These are phyloP conservation scores for Blastobotrys aristatus DNA, from an alignment of 1,139 yeast species.

Conservation along the genomic window DNA sequence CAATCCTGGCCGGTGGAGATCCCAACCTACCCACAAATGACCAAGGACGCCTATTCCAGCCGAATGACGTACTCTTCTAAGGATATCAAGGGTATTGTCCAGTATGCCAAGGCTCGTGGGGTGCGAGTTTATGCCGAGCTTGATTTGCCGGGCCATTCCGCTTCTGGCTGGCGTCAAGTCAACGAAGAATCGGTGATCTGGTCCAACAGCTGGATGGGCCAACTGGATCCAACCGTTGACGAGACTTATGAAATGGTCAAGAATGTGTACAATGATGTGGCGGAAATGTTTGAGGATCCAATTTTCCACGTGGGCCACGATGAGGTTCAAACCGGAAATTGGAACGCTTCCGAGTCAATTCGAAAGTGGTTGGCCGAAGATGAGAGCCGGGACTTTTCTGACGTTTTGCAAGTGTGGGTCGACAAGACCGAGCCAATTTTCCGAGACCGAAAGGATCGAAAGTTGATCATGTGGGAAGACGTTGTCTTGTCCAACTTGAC, in stretches of 20 bases:
- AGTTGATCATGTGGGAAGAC: constrained; percentile 48
- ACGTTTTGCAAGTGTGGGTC: constrained; percentile 41
- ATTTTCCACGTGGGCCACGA: constrained; percentile 47
- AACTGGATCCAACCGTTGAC: constrained; percentile 39
- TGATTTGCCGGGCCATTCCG: constrained; percentile 47
- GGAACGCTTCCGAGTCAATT: constrained; percentile 33
- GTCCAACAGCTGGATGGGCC: constrained; percentile 45
- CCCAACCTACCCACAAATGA: constrained; percentile 40
- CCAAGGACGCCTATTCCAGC: constrained; percentile 40
- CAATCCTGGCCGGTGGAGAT: constrained; percentile 46
- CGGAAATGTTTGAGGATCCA: constrained; percentile 37
- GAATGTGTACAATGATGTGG: constrained; percentile 39
- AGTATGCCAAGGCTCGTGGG: constrained; percentile 41
- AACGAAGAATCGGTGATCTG: constrained; percentile 36
- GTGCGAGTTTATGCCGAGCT: constrained; percentile 46
- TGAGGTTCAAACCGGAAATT: constrained; percentile 41
- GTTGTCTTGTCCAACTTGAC: constrained; percentile 29
- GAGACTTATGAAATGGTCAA: constrained; percentile 38
- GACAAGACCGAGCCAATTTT: constrained; percentile 40
- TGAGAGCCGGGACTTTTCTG: constrained; percentile 42
- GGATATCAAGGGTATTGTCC: constrained; percentile 36
- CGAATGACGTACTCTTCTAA: constrained; percentile 36
- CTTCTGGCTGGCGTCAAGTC: constrained; percentile 43
- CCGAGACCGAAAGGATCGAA: constrained; percentile 21
- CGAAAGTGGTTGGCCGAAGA: constrained; percentile 36